Evolutionary conservation across 1,284 basidiomycete species (phyloP), one percentile per base, ranked within the genome.

Genomic region (Ceratobasidium sp.): DNA sequence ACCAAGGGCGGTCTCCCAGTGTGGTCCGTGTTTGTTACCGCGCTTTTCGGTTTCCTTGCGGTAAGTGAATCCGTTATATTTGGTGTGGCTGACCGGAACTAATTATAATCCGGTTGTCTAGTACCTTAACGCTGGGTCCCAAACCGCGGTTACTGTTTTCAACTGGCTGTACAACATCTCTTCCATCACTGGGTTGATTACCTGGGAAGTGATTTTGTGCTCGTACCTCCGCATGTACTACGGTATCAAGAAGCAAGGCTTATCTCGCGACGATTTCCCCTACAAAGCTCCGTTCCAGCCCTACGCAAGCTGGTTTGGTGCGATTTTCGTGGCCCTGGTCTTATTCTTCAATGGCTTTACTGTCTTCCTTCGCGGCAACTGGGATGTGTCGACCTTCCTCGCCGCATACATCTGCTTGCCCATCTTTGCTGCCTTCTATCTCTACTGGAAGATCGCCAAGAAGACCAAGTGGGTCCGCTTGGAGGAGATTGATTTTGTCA

Each of bases 101-200:
- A 53, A 67, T 30, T 41, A 34, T 64, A 48, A 28, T 23, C 3
- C 2, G 3, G 21, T 36, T 23, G 21, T n/a, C 32, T 34, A 67
- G 62, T 85, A 83, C 79, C 78, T 85, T 75, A 80, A 78, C 36
- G 75, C 75, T 60, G 75, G 76, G 50, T 53, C 74, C 62, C 26
- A 39, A 30, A 57, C 64, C 14, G 71, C 72, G 8, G 74, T 72
- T 4, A 75, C 73, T 16, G 57, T 76, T 39, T 82, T 82, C 76
- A 77, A 79, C 75, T 83, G 81, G 88, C 81, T 89, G 41, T 84
- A 89, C 76, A 89, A 90, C 77, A 81, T 92, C 61, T 88, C 87
- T 5, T 87, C 89, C 9, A 87, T 91, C 72, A 89, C 89, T 0
- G 88, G 89, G 23, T 81, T 93, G 69, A 83, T 91, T 59, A 87